Evolutionary conservation across 2,329 filamentous ascomycete species (phyloP).

Genomic region (Sporothrix variecibatus): DNA sequence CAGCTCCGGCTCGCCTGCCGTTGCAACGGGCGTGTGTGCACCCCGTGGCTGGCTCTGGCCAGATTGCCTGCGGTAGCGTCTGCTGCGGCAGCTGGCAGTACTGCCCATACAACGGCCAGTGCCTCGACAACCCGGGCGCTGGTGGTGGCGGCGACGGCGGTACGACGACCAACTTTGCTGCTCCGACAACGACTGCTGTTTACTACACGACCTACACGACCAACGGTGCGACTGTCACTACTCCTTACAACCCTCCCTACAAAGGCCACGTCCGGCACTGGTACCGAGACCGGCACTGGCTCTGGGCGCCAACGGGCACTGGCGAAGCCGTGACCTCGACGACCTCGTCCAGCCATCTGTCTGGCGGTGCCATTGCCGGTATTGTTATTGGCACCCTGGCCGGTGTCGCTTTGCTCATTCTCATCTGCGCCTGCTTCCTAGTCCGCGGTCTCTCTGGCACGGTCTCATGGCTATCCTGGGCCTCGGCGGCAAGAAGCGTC

Average conservation of each 20-base stretch:
- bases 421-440: conserved; percentile 76
- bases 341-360: conserved; percentile 48
- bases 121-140: conserved; percentile 51
- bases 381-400: conserved; percentile 75
- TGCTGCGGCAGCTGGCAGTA: conserved; percentile 73
- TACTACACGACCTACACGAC: conserved; percentile 40
- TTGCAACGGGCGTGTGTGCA: conserved; percentile 46
- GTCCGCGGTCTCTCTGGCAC: conserved; percentile 61
- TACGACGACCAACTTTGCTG: conserved; percentile 38
- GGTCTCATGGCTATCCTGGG: conserved; percentile 62
- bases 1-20: conserved; percentile 52
- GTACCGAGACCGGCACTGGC: conserved; percentile 57
- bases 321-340: conserved; percentile 51
- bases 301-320: conserved; percentile 49
- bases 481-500: conserved; percentile 49
- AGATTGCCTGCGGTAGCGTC: conserved; percentile 65
- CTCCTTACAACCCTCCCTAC: conserved; percentile 54
- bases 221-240: conserved; percentile 53
- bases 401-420: conserved; percentile 65
- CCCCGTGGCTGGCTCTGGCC: conserved; percentile 51
- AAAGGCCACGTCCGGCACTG: conserved; percentile 55
- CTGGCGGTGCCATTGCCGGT: conserved; percentile 74
- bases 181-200: conserved; percentile 36
- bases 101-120: conserved; percentile 62
- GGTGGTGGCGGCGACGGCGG: conserved; percentile 34